These are phyloP conservation scores for Linnemannia schmuckeri DNA, from an alignment of 192 early-diverging fungal genomes.

Conservation along the genomic window DNA sequence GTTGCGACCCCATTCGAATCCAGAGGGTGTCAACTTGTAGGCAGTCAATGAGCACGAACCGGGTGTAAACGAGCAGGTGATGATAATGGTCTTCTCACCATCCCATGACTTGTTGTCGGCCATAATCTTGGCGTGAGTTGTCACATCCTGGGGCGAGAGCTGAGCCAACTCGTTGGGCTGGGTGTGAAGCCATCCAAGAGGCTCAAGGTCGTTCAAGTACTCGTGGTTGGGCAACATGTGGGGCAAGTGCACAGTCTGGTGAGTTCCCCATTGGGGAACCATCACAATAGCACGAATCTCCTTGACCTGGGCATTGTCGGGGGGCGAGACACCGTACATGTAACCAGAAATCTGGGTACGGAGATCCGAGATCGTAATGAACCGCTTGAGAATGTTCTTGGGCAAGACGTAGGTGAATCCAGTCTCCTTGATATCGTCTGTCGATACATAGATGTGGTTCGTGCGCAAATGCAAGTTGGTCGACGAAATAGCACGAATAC, in stretches of 20 bases:
- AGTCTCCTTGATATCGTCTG: slow-evolving; percentile 95
- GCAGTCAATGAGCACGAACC: slow-evolving; percentile 97
- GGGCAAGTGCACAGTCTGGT: slow-evolving; percentile 93
- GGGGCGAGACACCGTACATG: slow-evolving; percentile 92
- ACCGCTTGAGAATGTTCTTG: slow-evolving; percentile 98
- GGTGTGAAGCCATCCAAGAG: slow-evolving; percentile 98
- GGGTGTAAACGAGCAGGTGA: slow-evolving; percentile 98
- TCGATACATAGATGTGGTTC: slow-evolving; percentile 96
- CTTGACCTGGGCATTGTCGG: slow-evolving; percentile 93
- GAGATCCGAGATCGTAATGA: slow-evolving; percentile 94
- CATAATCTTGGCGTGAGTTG: slow-evolving; percentile 91
- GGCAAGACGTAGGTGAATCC: slow-evolving; percentile 97
- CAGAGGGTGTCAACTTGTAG: slow-evolving; percentile 95
- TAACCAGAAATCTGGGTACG: slow-evolving; percentile 97
- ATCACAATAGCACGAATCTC: slow-evolving; percentile 94
- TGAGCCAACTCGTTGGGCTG: slow-evolving; percentile 94
- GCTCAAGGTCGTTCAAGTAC: slow-evolving; percentile 92
- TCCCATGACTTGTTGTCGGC: slow-evolving; percentile 93
- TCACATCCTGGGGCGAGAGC: slow-evolving; percentile 92
- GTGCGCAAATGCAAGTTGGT: slow-evolving; percentile 96
- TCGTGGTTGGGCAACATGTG: slow-evolving; percentile 91
- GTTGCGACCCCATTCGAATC: slow-evolving; percentile 97
- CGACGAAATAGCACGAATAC: slow-evolving; percentile 96
- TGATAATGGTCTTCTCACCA: slow-evolving; percentile 91
- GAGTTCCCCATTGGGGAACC: slow-evolving; percentile 99